These are phyloP conservation scores for Trypanosoma theileri DNA, from an alignment of 208 protist genomes.

Conservation along the genomic window DNA sequence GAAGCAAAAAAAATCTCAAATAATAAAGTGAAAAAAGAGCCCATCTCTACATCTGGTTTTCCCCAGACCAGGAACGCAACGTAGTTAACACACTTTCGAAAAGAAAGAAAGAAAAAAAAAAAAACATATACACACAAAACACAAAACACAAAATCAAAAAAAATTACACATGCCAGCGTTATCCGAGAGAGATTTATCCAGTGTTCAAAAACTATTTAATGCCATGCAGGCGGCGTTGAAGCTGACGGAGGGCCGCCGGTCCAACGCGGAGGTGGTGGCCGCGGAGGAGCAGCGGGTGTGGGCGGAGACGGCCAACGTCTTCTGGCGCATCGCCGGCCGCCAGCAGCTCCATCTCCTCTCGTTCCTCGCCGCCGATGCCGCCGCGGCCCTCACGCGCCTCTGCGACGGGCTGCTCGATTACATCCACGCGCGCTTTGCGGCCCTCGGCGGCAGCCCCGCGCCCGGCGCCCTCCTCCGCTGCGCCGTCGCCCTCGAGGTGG, in stretches of 20 bases:
- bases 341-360: slow-evolving; percentile 63
- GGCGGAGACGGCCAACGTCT: slow-evolving; percentile 61
- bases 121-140: background rate
- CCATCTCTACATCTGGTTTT: no score
- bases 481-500: slow-evolving; percentile 29
- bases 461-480: background rate
- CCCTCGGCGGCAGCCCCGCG: background rate
- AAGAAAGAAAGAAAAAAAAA: background rate
- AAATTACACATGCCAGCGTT: slow-evolving; percentile 38
- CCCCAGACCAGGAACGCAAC: no score
- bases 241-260: slow-evolving; percentile 12
- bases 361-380: slow-evolving; percentile 45
- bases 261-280: background rate
- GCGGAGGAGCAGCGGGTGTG: slow-evolving; percentile 48
- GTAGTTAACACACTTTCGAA: no score
- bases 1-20: background rate
- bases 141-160: slow-evolving; percentile 10
- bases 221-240: slow-evolving; percentile 39
- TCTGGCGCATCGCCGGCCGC: slow-evolving; percentile 55
- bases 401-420: slow-evolving; percentile 48
- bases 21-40: no score
- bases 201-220: slow-evolving; percentile 70
- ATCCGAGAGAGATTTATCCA: slow-evolving; percentile 57
- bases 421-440: slow-evolving; percentile 33
- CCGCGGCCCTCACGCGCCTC: slow-evolving; percentile 32